These are phyloP conservation scores for Tuber calosporum DNA, from an alignment of 495 filamentous ascomycete genomes.

Conservation along the genomic window DNA sequence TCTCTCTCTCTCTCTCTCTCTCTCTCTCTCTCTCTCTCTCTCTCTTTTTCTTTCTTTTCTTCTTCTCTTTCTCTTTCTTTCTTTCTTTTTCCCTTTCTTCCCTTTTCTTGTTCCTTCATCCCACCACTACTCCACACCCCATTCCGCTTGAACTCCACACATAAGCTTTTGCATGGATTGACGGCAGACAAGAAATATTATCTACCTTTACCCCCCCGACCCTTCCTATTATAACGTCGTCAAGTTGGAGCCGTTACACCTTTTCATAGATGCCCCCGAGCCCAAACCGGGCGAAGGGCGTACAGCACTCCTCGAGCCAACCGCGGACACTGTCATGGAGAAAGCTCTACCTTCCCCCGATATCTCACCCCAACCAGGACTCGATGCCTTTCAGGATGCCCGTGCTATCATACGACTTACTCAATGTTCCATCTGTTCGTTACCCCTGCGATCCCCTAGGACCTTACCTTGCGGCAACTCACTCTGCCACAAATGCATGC, in stretches of 20 bases:
- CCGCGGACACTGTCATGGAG: conserved; percentile 22
- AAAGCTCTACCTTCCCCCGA: conserved; percentile 18
- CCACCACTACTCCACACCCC: conserved; percentile 3
- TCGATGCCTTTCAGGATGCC: conserved; percentile 49
- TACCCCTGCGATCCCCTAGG: conserved; percentile 59
- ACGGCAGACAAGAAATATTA: conserved; percentile 13
- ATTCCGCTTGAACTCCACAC: conserved; percentile 7
- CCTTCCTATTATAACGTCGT: conserved; percentile 20
- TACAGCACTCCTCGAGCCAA: conserved; percentile 19
- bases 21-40: conserved; percentile 12
- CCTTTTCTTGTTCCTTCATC: conserved; percentile 18
- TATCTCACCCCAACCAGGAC: not conserved
- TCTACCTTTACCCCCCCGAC: conserved; percentile 6
- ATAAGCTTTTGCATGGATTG: conserved; percentile 25
- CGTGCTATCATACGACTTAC: conserved; percentile 60
- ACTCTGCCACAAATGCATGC: conserved; percentile 69
- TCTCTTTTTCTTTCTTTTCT: conserved; percentile 12
- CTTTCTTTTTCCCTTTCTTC: conserved; percentile 11
- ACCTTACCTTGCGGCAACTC: conserved; percentile 78
- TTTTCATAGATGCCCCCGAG: conserved; percentile 30
- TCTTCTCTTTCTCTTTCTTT: conserved; percentile 18
- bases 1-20: conserved; percentile 12
- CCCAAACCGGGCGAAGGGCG: conserved; percentile 25
- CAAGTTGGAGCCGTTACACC: conserved; percentile 16
- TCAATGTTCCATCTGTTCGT: conserved; percentile 69